Evolutionary conservation across 108 stramenopile species (phyloP).

Genomic region (Nitzschia sp.): DNA sequence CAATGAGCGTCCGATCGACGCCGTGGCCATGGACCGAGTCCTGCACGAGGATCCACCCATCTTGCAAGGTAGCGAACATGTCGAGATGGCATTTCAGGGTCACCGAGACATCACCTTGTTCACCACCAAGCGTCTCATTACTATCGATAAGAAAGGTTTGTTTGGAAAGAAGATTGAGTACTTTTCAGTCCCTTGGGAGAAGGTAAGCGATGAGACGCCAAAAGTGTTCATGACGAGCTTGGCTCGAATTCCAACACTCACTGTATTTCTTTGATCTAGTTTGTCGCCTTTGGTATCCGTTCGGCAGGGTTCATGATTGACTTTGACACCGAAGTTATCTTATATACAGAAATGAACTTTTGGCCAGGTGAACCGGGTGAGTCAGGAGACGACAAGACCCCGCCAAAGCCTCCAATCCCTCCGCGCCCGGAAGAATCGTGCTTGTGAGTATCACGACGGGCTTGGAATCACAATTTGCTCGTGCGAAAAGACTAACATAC

Average conservation of each 20-base stretch:
- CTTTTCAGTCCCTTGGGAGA: conserved; percentile 50
- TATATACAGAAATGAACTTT: conserved; percentile 64
- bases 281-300: conserved; percentile 49
- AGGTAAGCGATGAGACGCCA: background rate
- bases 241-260: background rate
- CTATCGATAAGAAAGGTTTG: conserved; percentile 65
- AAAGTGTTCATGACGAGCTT: background rate
- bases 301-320: conserved; percentile 59
- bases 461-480: too few species aligned
- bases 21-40: conserved; percentile 43
- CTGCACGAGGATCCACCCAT: conserved; percentile 44
- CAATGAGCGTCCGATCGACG: conserved; percentile 60
- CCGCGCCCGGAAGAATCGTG: conserved; percentile 30
- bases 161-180: conserved; percentile 62
- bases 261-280: conserved; percentile 5
- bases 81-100: conserved; percentile 65
- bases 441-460: conserved; percentile 27
- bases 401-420: conserved; percentile 49
- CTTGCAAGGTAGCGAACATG: conserved; percentile 55
- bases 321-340: conserved; percentile 54
- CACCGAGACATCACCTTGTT: conserved; percentile 56
- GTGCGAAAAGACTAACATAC: too few species aligned
- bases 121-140: conserved; percentile 56
- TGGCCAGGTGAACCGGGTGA: conserved; percentile 39
- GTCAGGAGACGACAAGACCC: conserved; percentile 33